Percentiles rank a stretch among this genome's conserved stretches.
Evolutionary conservation across 2,329 filamentous ascomycete genomes (phyloP).

Genomic region (Fusarium liriodendri): DNA sequence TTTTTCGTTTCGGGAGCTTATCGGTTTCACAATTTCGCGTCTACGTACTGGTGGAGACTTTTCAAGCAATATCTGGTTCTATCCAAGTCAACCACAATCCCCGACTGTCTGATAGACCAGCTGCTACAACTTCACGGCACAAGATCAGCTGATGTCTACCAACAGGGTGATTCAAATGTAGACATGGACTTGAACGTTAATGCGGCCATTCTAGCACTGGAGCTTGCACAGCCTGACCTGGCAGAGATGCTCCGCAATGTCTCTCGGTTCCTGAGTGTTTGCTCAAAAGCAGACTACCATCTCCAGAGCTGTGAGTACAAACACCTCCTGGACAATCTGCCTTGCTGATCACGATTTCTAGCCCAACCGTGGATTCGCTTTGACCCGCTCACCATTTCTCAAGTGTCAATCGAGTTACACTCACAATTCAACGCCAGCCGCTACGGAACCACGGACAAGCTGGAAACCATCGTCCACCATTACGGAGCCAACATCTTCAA

Average conservation of each 20-base stretch:
- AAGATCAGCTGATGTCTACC: neutral
- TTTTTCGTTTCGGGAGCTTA: neutral
- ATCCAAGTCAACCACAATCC: neutral
- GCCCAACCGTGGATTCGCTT: neutral
- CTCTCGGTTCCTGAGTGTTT: neutral
- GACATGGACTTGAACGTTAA: neutral
- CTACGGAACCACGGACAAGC: neutral
- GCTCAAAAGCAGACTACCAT: neutral
- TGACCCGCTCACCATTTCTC: neutral
- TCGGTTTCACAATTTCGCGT: neutral
- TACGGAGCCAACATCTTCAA: neutral
- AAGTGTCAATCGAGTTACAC: neutral
- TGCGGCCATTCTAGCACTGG: neutral
- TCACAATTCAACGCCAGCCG: neutral
- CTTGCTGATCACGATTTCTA: neutral
- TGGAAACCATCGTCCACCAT: neutral
- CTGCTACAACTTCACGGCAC: neutral
- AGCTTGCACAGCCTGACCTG: neutral
- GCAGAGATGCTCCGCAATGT: neutral
- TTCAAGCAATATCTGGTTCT: neutral
- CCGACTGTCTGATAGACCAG: neutral
- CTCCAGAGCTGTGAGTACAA: neutral
- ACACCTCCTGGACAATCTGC: fast-evolving
- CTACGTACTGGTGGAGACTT: neutral
- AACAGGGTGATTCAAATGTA: fast-evolving